Percentiles rank a stretch among this genome's conserved stretches.
These are phyloP conservation scores for Digitaria exilis DNA, from an alignment of 202 grass and related monocot genomes.

Conservation along the genomic window DNA sequence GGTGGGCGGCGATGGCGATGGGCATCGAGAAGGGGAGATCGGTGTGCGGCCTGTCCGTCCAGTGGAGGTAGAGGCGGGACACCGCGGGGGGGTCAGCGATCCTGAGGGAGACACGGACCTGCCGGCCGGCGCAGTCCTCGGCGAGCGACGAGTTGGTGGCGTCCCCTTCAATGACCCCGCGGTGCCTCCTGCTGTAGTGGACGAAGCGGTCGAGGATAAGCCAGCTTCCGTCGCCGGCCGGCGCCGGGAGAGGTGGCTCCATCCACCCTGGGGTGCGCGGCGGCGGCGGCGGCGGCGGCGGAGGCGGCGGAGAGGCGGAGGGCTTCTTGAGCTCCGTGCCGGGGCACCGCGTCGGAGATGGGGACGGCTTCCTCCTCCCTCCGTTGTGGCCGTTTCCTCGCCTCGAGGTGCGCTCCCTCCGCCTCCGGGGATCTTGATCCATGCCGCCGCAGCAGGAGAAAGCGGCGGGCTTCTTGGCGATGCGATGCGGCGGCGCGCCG, in stretches of 20 bases:
- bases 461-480: too few relatives aligned
- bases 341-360: background rate
- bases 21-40: background rate
- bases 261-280: too few relatives aligned
- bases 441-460: too few relatives aligned
- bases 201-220: conserved; percentile 12
- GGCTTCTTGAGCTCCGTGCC: too few relatives aligned
- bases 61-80: conserved; percentile 32
- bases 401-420: too few relatives aligned
- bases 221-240: background rate
- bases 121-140: background rate
- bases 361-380: background rate
- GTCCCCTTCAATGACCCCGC: background rate
- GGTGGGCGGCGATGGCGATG: background rate
- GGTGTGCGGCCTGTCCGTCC: background rate
- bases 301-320: too few relatives aligned
- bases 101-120: conserved; percentile 1
- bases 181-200: background rate
- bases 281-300: too few relatives aligned
- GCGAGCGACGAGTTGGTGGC: background rate
- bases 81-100: background rate
- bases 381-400: too few relatives aligned
- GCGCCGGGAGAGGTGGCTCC: too few relatives aligned
- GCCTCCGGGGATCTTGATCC: too few relatives aligned
- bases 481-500: too few relatives aligned